Conservation (phyloP, 345 rosid species). For the Isatis tinctoria region DNA sequence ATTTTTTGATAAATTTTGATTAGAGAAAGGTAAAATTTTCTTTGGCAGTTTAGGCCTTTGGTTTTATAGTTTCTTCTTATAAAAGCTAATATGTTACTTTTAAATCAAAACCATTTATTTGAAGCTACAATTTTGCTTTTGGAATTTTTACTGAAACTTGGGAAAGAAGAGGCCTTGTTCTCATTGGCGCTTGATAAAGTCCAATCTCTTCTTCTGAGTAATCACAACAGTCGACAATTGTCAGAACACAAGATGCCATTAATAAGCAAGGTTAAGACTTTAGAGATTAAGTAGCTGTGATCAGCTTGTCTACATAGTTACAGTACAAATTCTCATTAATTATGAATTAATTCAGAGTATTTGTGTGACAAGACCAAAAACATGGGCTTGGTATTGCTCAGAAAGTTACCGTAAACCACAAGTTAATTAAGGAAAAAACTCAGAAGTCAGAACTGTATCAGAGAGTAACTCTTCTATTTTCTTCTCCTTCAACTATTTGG, state of each 20-base stretch:
- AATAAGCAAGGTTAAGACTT: not conserved
- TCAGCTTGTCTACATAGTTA: not conserved
- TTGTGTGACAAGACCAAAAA: too few species aligned
- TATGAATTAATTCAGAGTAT: too few species aligned
- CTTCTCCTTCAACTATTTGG: too few species aligned
- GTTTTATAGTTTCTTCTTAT: not conserved
- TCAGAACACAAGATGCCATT: not conserved
- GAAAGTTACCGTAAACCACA: too few species aligned
- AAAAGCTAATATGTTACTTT: constrained; percentile 7
- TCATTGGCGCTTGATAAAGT: too few species aligned
- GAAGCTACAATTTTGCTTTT: not conserved
- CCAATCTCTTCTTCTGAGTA: too few species aligned
- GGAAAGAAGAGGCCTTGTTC: too few species aligned
- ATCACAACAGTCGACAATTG: not conserved
- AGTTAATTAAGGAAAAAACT: too few species aligned
- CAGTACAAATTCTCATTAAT: too few species aligned
- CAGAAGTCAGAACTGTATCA: too few species aligned
- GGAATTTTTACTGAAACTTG: not conserved
- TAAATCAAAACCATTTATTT: not conserved
- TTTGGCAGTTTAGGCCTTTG: not conserved
- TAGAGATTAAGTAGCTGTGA: not conserved
- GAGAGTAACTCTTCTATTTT: too few species aligned
- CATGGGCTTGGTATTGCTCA: too few species aligned
- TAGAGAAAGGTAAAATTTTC: not conserved
- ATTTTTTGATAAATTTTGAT: not conserved